Evolutionary conservation across 805 yeast species (phyloP), one percentile per base, ranked within the genome.

Genomic region (Saccharomycopsis capsularis): DNA sequence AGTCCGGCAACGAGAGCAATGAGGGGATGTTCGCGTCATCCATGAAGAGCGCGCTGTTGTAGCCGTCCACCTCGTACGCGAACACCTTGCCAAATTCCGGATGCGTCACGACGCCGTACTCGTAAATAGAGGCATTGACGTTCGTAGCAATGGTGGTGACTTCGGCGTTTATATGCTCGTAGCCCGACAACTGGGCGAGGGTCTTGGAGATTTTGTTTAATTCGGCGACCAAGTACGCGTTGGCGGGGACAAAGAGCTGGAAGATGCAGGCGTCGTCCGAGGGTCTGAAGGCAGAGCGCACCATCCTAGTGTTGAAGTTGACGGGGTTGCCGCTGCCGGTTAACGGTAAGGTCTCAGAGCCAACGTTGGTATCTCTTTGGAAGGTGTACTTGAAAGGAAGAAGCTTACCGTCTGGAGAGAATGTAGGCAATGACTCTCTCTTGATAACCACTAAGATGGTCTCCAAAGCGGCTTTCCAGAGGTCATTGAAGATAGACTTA

Each of bases 11-110:
- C 1, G 95, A 76, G 37, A 88, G 67, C 30, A 86, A 63, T 1
- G 95, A 85, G 1, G 96, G 96, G 16, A 88, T 70, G 59, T 89
- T 89, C 21, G 96, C 96, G 64, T 88, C 96, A 63, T 88, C 95
- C 95, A 88, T 88, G 54, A 81, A 70, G 22, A 76, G 67, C 0
- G 73, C 55, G 24, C 93, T 72, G 2, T 95, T 95, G 60, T 74
- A 88, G 0, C 96, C 96, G 62, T 89, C 96, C 18, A 88, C 81
- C 62, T 88, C 96, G 58, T 81, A 88, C 0, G 96, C 96, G 57
- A 78, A 85, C 3, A 88, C 95, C 52, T 74, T 70, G 1, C 96
- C 96, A 63, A 69, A 84, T 9, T 56, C 63, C 2, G 83, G 80
- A 61, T 88, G 93, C 2, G 78, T 66, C n/a, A 79, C 70, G 1